A percentile compares a stretch with the other conserved stretches of the same genome.
Evolutionary conservation across 805 yeast genomes (phyloP).

Genomic region (Teunomyces pallodes): DNA sequence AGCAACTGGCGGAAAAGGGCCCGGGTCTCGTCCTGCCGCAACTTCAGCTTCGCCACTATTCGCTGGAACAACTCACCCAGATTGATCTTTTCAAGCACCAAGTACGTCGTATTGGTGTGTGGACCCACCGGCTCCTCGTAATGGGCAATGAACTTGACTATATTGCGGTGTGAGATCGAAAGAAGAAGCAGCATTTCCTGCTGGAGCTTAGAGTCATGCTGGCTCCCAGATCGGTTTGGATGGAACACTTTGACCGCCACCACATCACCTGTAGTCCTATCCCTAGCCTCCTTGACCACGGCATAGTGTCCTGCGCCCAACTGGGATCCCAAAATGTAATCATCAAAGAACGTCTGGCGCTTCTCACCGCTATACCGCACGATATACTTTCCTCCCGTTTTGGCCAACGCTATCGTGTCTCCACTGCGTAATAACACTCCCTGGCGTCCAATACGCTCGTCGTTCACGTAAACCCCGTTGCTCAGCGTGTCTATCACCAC

Average conservation of each 20-base stretch:
- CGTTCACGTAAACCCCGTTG: conserved; percentile 70
- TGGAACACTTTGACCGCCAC: conserved; percentile 77
- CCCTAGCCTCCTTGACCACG: conserved; percentile 67
- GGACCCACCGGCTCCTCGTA: conserved; percentile 54
- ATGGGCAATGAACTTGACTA: conserved; percentile 61
- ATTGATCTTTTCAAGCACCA: conserved; percentile 70
- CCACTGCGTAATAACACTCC: conserved; percentile 57
- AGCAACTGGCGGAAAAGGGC: conserved; percentile 52
- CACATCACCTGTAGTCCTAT: conserved; percentile 53
- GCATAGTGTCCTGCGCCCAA: conserved; percentile 81
- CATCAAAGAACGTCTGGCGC: conserved; percentile 50
- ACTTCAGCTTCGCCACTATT: conserved; percentile 59
- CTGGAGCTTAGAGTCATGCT: conserved; percentile 40
- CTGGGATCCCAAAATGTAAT: conserved; percentile 54
- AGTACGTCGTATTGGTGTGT: conserved; percentile 50
- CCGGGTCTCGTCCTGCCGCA: conserved; percentile 61
- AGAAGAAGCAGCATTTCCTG: conserved; percentile 68
- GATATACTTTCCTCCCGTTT: conserved; percentile 46
- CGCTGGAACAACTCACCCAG: conserved; percentile 77
- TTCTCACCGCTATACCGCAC: conserved; percentile 40
- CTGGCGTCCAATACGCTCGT: conserved; percentile 48
- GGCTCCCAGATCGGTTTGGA: conserved; percentile 38
- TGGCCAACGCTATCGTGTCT: conserved; percentile 59
- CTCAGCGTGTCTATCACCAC: conserved; percentile 2
- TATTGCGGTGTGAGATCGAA: conserved; percentile 66